Percentiles rank a stretch among this genome's conserved stretches.
These are phyloP conservation scores for Metschnikowia lachancei DNA, from an alignment of 805 yeast species.

Conservation along the genomic window DNA sequence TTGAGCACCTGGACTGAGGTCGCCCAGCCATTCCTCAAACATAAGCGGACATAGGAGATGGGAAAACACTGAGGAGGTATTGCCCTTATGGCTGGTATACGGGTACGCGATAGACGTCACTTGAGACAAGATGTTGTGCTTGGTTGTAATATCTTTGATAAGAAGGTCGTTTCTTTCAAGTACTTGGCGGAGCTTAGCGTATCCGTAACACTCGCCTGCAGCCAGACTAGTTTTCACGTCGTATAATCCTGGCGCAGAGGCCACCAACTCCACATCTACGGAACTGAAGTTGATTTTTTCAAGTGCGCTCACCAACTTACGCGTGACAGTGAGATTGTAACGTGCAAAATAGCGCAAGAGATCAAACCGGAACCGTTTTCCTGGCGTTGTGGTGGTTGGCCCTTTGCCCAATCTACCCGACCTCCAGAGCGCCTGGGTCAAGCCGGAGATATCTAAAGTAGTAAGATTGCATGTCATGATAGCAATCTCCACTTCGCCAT, in stretches of 20 bases:
- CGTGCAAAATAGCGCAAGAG: constrained; percentile 43
- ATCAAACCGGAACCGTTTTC: constrained; percentile 42
- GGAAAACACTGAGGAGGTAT: constrained; percentile 42
- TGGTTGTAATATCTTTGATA: constrained; percentile 13
- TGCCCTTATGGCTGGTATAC: constrained; percentile 22
- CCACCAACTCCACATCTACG: constrained; percentile 52
- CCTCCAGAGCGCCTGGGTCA: constrained; percentile 68
- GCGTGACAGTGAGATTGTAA: constrained; percentile 36
- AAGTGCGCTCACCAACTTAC: constrained; percentile 29
- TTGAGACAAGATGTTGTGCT: constrained; percentile 42
- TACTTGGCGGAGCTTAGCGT: constrained; percentile 45
- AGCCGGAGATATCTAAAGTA: constrained; percentile 48
- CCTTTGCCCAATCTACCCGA: constrained; percentile 43
- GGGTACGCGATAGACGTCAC: constrained; percentile 52
- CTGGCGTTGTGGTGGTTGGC: constrained; percentile 1
- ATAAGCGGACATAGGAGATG: constrained; percentile 48
- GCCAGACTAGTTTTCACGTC: constrained; percentile 16
- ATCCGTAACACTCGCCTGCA: constrained; percentile 41
- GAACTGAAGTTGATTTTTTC: constrained; percentile 42
- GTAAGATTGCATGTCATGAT: constrained; percentile 62
- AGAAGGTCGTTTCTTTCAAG: constrained; percentile 35
- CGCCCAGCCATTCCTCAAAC: constrained; percentile 26
- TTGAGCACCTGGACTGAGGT: constrained; percentile 28
- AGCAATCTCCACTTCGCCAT: constrained; percentile 47
- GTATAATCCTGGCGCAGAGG: constrained; percentile 50